These are phyloP conservation scores for Globisporangium nodosum DNA, from an alignment of 352 stramenopile genomes.

Conservation along the genomic window DNA sequence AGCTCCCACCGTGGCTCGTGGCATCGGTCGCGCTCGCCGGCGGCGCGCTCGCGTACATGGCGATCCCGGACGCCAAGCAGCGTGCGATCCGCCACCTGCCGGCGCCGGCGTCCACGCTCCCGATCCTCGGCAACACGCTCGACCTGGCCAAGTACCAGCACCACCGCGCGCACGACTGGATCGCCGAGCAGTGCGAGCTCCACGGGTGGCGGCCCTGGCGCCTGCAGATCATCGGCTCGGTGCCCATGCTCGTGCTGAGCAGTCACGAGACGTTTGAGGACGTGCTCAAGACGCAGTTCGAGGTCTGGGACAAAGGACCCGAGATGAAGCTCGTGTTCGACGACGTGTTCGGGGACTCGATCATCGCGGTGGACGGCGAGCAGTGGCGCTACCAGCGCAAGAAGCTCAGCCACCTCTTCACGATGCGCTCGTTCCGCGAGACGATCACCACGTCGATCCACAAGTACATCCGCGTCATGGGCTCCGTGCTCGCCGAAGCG, in stretches of 20 bases:
- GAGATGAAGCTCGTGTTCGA: constrained; percentile 21
- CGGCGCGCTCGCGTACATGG: neutral
- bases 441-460: constrained; percentile 12
- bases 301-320: constrained; percentile 41
- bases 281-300: constrained; percentile 46
- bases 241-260: constrained; percentile 33
- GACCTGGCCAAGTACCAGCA: constrained; percentile 11
- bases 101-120: constrained; percentile 30
- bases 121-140: constrained; percentile 19
- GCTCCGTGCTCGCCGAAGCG: constrained; percentile 10
- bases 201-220: constrained; percentile 13
- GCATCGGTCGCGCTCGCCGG: neutral
- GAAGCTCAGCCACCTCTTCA: constrained; percentile 24
- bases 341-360: constrained; percentile 58
- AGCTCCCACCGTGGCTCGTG: neutral
- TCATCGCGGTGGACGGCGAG: constrained; percentile 27
- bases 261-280: constrained; percentile 36
- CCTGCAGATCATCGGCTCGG: constrained; percentile 21
- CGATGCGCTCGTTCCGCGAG: constrained; percentile 22
- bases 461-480: constrained; percentile 28
- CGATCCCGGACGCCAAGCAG: neutral
- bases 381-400: constrained; percentile 40
- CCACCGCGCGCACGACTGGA: constrained; percentile 10
- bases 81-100: neutral
- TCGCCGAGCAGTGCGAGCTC: constrained; percentile 9